Percentiles rank a stretch among this genome's conserved stretches.
Evolutionary conservation across 2,329 filamentous ascomycete species (phyloP).

Genomic region (Mycosphaerella sp.): DNA sequence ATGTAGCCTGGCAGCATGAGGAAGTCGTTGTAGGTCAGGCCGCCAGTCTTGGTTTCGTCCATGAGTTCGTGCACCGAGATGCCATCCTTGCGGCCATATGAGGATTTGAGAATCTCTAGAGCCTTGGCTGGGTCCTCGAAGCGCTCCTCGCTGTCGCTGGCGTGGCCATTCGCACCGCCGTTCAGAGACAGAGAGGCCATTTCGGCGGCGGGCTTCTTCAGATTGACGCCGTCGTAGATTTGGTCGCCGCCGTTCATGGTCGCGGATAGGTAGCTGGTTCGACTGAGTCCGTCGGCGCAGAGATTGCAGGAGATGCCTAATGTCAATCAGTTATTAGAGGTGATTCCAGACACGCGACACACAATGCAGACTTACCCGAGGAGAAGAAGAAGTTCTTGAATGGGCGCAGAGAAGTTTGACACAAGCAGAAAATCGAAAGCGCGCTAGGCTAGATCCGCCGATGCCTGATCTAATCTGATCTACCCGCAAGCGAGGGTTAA

Average conservation of each 20-base stretch:
- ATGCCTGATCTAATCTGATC: conserved; percentile 1
- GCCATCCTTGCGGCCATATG: conserved; percentile 73
- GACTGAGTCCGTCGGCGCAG: conserved; percentile 28
- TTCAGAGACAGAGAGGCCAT: conserved; percentile 44
- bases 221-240: conserved; percentile 36
- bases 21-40: conserved; percentile 98
- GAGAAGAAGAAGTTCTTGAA: conserved; percentile 35
- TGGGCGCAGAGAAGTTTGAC: not conserved
- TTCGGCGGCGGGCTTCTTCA: conserved; percentile 30
- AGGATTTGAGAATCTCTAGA: conserved; percentile 63
- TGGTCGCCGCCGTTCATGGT: conserved; percentile 60
- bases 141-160: conserved; percentile 12
- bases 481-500: not conserved
- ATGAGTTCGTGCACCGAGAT: conserved; percentile 80
- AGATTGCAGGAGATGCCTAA: not conserved
- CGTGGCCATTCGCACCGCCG: conserved; percentile 3
- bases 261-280: conserved; percentile 45
- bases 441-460: not conserved
- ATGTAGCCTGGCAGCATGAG: conserved; percentile 95
- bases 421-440: not conserved
- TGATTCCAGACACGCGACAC: conserved; percentile 16
- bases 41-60: conserved; percentile 85
- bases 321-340: not conserved
- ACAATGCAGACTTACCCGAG: conserved; percentile 41
- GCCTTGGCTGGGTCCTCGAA: conserved; percentile 42